These are phyloP conservation scores for Monosporascus sp. DNA, from an alignment of 2,329 filamentous ascomycete species.

Conservation along the genomic window DNA sequence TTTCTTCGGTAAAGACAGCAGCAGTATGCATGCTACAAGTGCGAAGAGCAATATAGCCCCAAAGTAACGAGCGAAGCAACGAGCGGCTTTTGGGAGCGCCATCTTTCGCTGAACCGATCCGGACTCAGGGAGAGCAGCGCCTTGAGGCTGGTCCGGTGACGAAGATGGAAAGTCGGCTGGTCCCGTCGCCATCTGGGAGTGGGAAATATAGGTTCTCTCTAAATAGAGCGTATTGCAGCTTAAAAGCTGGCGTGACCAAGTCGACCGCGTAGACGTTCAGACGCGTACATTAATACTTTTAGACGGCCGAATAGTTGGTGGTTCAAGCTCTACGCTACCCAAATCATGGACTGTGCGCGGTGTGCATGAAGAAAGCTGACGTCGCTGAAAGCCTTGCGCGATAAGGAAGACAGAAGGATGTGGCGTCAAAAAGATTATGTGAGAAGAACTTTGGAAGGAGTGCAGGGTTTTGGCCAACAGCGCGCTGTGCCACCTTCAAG, in stretches of 20 bases:
- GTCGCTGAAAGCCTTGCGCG: neutral
- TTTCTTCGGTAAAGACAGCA: constrained; percentile 4
- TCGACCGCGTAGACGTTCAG: neutral
- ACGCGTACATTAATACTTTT: neutral
- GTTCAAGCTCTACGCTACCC: too few relatives aligned
- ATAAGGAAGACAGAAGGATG: neutral
- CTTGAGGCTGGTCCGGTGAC: neutral
- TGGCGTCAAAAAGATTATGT: neutral
- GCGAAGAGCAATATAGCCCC: constrained; percentile 3
- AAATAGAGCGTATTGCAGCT: neutral
- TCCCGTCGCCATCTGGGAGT: neutral
- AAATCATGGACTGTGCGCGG: too few relatives aligned
- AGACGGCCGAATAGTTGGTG: neutral
- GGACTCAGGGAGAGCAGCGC: neutral
- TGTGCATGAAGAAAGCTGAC: too few relatives aligned
- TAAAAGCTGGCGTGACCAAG: neutral
- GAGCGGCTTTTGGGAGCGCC: constrained; percentile 3
- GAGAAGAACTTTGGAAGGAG: too few relatives aligned
- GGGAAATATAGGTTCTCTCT: neutral
- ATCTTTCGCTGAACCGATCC: neutral
- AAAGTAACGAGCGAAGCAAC: neutral
- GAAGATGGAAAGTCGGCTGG: neutral
- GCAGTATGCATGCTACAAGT: constrained; percentile 2
- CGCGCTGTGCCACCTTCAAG: too few relatives aligned
- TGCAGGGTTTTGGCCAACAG: too few relatives aligned